A percentile compares a stretch with the other conserved stretches of the same genome.
phyloP scores from a whole-genome alignment of 352 stramenopile species.

The Heterotrichella gracilis region DNA sequence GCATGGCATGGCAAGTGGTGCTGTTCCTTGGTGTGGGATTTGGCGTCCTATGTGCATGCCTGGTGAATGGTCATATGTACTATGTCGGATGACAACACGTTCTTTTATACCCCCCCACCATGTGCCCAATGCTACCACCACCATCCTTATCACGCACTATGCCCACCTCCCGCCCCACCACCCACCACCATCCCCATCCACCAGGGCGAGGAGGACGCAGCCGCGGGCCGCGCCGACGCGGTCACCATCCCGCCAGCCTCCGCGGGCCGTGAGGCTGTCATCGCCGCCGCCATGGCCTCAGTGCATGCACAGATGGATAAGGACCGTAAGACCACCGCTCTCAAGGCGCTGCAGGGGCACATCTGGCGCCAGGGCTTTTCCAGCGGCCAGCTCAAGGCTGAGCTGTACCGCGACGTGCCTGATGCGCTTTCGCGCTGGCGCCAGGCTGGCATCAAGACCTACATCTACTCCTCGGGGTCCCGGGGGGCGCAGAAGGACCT shows the following conservation, averaged over 20 bases:
- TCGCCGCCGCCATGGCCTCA: too few species aligned
- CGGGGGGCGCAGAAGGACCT: constrained; percentile 40
- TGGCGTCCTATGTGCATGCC: too few species aligned
- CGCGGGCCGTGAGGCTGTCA: too few species aligned
- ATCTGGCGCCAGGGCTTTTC: constrained; percentile 49
- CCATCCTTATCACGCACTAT: too few species aligned
- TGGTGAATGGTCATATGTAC: too few species aligned
- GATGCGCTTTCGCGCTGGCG: constrained; percentile 40
- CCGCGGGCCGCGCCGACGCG: constrained; percentile 17
- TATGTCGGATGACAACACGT: too few species aligned
- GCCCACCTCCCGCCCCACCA: too few species aligned
- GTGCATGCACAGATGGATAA: constrained; percentile 24
- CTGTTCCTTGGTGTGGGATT: too few species aligned
- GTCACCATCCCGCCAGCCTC: constrained; percentile 20
- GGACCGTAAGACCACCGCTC: constrained; percentile 40
- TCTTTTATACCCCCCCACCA: too few species aligned
- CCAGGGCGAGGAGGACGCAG: constrained; percentile 15
- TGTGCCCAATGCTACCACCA: too few species aligned
- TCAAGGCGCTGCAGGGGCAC: constrained; percentile 54
- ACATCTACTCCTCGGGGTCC: constrained; percentile 66
- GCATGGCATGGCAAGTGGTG: too few species aligned
- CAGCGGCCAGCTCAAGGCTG: constrained; percentile 39
- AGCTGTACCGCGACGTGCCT: constrained; percentile 56
- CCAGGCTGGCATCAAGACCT: constrained; percentile 32
- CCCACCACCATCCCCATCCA: too few species aligned